Base-by-base conservation (phyloP, 495 filamentous ascomycete genomes). In the Hyaloscypha variabilis region DNA sequence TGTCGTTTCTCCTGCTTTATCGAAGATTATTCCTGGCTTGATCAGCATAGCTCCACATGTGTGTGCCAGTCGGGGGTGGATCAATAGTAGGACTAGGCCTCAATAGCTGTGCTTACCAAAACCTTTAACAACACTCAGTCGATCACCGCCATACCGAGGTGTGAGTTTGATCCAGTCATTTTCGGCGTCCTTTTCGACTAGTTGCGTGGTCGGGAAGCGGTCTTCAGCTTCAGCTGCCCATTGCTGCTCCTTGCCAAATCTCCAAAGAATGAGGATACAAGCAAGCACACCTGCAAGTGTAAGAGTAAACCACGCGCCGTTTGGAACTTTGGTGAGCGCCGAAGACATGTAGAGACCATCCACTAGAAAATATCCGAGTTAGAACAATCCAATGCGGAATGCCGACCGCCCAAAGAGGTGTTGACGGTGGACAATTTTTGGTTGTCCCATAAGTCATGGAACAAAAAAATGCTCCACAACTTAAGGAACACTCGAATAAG, bases 231-330 rank as follows among this genome's bases (percentile, higher is more conserved):
- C 89, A 8, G 88, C 85, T 19, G 69, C 77, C 89, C 89, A 92
- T 69, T 92, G 89, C 62, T 85, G 82, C 60, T 90, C 86, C 70
- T 92, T 91, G 23, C 89, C 89, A 64, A 84, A 91, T 23, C 89
- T 82, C 89, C 89, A 92, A 8, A 91, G 77, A 39, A 90, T 73
- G 63, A 91, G 85, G 21, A 91, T 60, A 23, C 74, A 75, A 0
- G 84, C 75, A 0, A 92, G 77, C 1, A 90, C 67, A 4, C 75
- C 72, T 0, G 87, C 78, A 24, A 91, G 80, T 0, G 82, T 75
- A 8, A 92, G 73, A 0, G 89, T 92, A 62, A 92, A 90, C 89
- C 89, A 92, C 19, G 89, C 89, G 3, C 89, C 89, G 5, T 86
- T 73, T 1, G 89, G 89, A 8, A 91, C 85, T 64, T 92, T 91